These are phyloP conservation scores for Penicillium paneum DNA, from an alignment of 2,329 filamentous ascomycete genomes.

Conservation along the genomic window DNA sequence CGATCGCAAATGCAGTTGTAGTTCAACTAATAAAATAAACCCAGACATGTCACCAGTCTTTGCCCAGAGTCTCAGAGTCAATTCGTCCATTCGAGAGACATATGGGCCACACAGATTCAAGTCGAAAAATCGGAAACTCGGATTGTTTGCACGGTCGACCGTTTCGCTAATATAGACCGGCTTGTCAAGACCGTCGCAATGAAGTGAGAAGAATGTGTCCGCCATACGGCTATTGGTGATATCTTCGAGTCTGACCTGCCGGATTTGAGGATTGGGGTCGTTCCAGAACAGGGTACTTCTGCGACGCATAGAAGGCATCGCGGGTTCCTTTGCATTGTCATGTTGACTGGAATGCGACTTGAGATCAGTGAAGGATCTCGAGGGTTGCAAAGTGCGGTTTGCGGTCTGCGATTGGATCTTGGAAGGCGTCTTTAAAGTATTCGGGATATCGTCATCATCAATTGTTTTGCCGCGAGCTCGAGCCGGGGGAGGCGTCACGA, in stretches of 20 bases:
- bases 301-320: conserved; percentile 39
- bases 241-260: conserved; percentile 74
- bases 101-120: conserved; percentile 60
- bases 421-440: conserved; percentile 61
- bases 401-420: conserved; percentile 60
- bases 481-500: conserved; percentile 57
- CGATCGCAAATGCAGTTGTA: conserved; percentile 66
- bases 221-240: conserved; percentile 69
- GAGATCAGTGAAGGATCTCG: conserved; percentile 58
- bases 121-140: conserved; percentile 83
- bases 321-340: conserved; percentile 16
- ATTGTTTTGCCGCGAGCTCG: conserved; percentile 59
- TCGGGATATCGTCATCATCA: conserved; percentile 72
- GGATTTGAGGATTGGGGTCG: conserved; percentile 54
- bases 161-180: conserved; percentile 91
- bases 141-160: conserved; percentile 77
- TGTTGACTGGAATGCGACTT: conserved; percentile 26
- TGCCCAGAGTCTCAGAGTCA: conserved; percentile 74
- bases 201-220: conserved; percentile 86
- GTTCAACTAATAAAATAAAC: conserved; percentile 67
- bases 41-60: conserved; percentile 52
- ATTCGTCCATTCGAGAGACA: conserved; percentile 62
- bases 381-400: conserved; percentile 51
- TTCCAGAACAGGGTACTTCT: conserved; percentile 63
- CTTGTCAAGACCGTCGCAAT: conserved; percentile 62